Conservation (phyloP, 2,329 filamentous ascomycete genomes). For the Apiospora phragmitis region DNA sequence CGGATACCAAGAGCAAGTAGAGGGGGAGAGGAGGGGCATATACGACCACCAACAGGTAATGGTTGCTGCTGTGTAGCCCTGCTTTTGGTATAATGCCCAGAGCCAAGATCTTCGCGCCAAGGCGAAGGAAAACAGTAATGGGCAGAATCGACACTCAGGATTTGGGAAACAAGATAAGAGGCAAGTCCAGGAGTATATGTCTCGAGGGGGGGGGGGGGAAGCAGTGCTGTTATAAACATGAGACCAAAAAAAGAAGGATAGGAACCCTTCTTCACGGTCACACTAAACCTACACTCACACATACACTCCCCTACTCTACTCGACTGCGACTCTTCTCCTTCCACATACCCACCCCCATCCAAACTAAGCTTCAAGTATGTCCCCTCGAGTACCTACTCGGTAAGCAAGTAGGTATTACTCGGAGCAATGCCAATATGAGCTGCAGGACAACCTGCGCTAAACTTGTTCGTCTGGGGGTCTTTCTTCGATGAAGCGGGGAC, state of each 20-base stretch:
- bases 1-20: background rate
- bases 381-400: constrained; percentile 2
- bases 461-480: background rate
- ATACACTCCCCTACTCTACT: background rate
- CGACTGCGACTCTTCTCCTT: background rate
- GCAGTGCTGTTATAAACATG: constrained; percentile 1
- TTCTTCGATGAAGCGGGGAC: constrained; percentile 8
- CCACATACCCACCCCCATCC: background rate
- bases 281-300: background rate
- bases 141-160: background rate
- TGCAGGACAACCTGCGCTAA: constrained; percentile 6
- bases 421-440: constrained; percentile 7
- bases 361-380: background rate
- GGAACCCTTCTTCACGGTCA: background rate
- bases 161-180: background rate
- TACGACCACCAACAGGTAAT: background rate
- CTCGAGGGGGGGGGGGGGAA: background rate
- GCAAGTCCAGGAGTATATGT: background rate
- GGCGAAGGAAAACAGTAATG: background rate
- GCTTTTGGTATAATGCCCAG: constrained; percentile 6
- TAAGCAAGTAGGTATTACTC: constrained; percentile 5
- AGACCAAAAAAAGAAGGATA: background rate
- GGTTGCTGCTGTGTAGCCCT: constrained; percentile 1
- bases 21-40: background rate
- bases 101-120: constrained; percentile 7